Conservation (phyloP, 139 green algal genomes). For the Picochlorum sp. region DNA sequence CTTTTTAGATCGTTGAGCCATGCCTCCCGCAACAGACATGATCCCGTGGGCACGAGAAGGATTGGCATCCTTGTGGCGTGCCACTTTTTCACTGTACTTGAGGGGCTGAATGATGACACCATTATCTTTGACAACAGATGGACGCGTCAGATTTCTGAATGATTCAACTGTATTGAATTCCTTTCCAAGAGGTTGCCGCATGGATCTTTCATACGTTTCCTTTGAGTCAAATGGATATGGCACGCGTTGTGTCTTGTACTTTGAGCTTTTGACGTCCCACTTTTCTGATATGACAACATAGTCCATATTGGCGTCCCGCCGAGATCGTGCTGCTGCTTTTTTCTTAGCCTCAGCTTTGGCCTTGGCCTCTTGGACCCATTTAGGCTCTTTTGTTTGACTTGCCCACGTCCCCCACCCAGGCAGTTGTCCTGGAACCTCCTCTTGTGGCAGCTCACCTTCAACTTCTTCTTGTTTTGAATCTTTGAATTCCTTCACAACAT, state of each 20-base stretch:
- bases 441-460: conserved; percentile 69
- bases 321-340: conserved; percentile 38
- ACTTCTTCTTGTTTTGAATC: conserved; percentile 71
- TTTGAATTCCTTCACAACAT: conserved; percentile 86
- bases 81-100: conserved; percentile 22
- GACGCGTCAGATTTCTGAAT: conserved; percentile 71
- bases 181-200: conserved; percentile 72
- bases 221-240: conserved; percentile 66
- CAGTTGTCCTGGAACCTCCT: conserved; percentile 49
- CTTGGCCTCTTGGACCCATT: conserved; percentile 57
- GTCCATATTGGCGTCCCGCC: conserved; percentile 69
- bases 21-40: background rate
- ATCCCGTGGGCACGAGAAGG: background rate
- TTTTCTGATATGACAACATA: conserved; percentile 84
- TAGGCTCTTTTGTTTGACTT: conserved; percentile 57
- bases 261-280: conserved; percentile 66
- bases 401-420: conserved; percentile 90
- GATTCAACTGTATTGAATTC: conserved; percentile 82
- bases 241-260: conserved; percentile 53
- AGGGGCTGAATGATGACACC: conserved; percentile 71
- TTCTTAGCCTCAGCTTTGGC: conserved; percentile 54
- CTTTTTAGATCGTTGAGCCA: conserved; percentile 6
- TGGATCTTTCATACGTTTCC: conserved; percentile 56
- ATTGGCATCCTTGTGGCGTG: background rate
- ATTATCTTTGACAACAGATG: conserved; percentile 63